phyloP scores from a whole-genome alignment of 228 moss, liverwort and hornwort genomes.

The Sphagnum fallax region DNA sequence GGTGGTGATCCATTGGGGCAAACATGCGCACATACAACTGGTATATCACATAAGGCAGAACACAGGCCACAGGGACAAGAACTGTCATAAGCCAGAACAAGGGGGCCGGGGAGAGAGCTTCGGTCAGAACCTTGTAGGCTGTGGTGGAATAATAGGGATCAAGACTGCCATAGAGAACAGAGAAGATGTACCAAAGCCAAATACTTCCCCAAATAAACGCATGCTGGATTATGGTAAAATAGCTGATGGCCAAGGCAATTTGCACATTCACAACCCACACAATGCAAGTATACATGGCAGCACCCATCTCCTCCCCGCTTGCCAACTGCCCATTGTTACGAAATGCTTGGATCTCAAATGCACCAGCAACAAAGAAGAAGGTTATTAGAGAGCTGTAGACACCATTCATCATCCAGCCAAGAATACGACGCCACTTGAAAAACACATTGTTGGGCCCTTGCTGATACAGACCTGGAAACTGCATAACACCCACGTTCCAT shows the following conservation, averaged over 20 bases:
- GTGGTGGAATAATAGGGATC: conserved; percentile 35
- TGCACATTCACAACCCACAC: conserved; percentile 61
- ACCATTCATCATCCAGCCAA: conserved; percentile 96
- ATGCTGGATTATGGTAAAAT: conserved; percentile 61
- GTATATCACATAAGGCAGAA: conserved; percentile 33
- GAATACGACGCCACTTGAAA: conserved; percentile 84
- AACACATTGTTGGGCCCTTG: conserved; percentile 93
- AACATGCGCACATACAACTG: conserved; percentile 25
- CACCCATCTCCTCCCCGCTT: conserved; percentile 57
- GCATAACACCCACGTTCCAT: conserved; percentile 7
- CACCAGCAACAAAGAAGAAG: conserved; percentile 64
- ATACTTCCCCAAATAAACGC: conserved; percentile 74
- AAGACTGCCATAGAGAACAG: conserved; percentile 65
- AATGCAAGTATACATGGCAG: conserved; percentile 48
- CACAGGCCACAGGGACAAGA: conserved; percentile 23
- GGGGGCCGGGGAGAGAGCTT: conserved; percentile 29
- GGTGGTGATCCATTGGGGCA: conserved; percentile 59
- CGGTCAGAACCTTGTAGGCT: conserved; percentile 37
- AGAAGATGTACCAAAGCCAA: conserved; percentile 74
- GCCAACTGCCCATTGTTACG: conserved; percentile 62
- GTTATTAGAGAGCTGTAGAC: conserved; percentile 78
- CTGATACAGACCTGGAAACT: conserved; percentile 97
- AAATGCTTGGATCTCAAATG: conserved; percentile 57
- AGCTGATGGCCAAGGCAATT: conserved; percentile 47
- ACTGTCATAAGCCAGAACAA: conserved; percentile 41